Base-by-base conservation (phyloP, 2,329 filamentous ascomycete genomes). In the Neopestalotiopsis sp. region DNA sequence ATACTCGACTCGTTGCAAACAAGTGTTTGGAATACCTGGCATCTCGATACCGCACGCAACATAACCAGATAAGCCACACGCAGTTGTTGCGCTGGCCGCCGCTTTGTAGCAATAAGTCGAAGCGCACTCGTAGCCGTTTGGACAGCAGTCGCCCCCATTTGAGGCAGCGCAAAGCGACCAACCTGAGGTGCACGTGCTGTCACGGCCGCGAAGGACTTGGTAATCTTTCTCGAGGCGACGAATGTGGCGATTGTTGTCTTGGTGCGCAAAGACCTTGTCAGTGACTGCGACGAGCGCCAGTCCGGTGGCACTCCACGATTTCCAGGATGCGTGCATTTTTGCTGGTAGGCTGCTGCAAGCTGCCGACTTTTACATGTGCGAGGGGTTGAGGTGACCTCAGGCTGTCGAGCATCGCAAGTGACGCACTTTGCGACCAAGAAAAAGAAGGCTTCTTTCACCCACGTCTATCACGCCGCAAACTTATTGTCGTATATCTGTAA, bases 81-180 rank as follows among this genome's bases (percentile, higher is more conserved):
- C 84, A 3, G 82, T 80, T 5, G 80, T 79, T 13, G 83, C 80
- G 13, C 79, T 81, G 49, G 78, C 81, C 0, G 83, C 84, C 4
- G 84, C 84, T 13, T 83, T 83, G 72, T 81, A 82, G 69, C 85
- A 88, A 45, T 83, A 84, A 42, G 83, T 78, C 59, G 78, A 79
- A 2, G 78, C 84, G 75, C 87, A 89, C 4, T 78, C 77, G 72
- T 86, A 89, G 52, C 80, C 75, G 4, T 81, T 75, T 1, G 85
- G 85, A 69, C 85, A 87, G 68, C 85, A 87, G 42, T 81, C 83
- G 42, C 85, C 85, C 45, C 74, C 72, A 12, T 69, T 72, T 17
- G 74, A 72, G 32, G 72, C 70, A n/a, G 69, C 68, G 63, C 73
- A 78, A 63, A 77, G 60, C 2, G 71, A 70, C 67, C 73, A 78